phyloP scores from a whole-genome alignment of 1,139 yeast species.

The Candida sojae region DNA sequence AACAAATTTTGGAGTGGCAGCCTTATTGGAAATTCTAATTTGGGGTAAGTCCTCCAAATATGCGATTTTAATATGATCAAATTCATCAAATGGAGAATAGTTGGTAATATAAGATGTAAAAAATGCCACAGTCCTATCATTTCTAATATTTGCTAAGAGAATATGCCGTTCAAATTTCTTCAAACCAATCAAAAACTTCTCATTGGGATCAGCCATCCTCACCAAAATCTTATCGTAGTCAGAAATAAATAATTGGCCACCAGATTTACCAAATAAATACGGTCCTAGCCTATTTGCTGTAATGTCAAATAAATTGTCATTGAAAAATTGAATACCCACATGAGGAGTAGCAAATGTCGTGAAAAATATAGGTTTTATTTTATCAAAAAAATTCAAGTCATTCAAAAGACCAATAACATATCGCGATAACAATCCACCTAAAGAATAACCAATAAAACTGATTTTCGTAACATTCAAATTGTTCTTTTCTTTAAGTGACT shows the following conservation, averaged over 20 bases:
- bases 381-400: constrained; percentile 54
- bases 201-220: constrained; percentile 57
- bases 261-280: constrained; percentile 68
- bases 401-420: constrained; percentile 71
- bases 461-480: constrained; percentile 37
- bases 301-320: constrained; percentile 40
- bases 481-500: constrained; percentile 43
- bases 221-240: constrained; percentile 48
- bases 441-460: constrained; percentile 46
- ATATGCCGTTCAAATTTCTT: constrained; percentile 55
- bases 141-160: constrained; percentile 70
- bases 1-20: constrained; percentile 54
- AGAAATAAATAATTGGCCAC: constrained; percentile 66
- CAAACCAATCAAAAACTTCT: constrained; percentile 57
- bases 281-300: constrained; percentile 62
- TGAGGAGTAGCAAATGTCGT: constrained; percentile 93
- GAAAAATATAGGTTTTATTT: constrained; percentile 62
- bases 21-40: constrained; percentile 31
- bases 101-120: constrained; percentile 54
- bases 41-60: constrained; percentile 40
- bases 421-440: constrained; percentile 50
- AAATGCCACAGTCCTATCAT: constrained; percentile 66
- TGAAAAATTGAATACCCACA: constrained; percentile 63
- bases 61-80: constrained; percentile 39
- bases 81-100: constrained; percentile 50